Base-by-base conservation (phyloP, 495 filamentous ascomycete species). In the Peziza echinospora region DNA sequence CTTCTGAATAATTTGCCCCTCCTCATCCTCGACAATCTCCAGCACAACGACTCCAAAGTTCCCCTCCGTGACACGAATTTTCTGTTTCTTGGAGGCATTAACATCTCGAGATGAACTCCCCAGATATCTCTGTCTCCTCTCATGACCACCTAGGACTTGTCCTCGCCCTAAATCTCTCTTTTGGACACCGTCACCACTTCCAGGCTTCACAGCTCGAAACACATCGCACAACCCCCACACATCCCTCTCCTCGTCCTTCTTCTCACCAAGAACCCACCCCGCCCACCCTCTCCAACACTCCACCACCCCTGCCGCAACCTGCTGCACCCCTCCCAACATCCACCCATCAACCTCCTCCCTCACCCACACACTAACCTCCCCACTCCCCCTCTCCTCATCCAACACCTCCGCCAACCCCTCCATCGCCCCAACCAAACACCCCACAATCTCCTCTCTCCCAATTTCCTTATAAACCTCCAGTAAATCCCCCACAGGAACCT, bases 161-260 rank as follows among this genome's bases (percentile, higher is more conserved):
- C 24, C 55, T 56, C 5, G 45, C 49, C 1, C 56, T 55, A 41
- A 59, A 59, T 11, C 6, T 7, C 23, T 59, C 52, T 5, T 30
- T 51, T 1, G 21, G 17, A 24, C 39, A 5, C 56, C 56, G 13
- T 49, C 56, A 1, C 56, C 56, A 0, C 52, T 56, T 6, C 49
- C 45, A 7, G 49, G 52, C n/a, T 40, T 42, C 39, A 59, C 55
- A 13, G 56, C 56, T n/a, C 48, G 52, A 50, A 59, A 59, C 1
- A 59, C 47, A 41, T 59, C 56, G 28, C 56, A 59, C 30, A 59
- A 45, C 3, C 47, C 49, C 56, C 56, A 59, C 7, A 49, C 56
- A 11, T 42, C 45, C 39, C 54, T 58, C 24, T 58, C 55, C 16
- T 49, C 49, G 19, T 21, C 26, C 16, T 47, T 34, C n/a, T 53